Evolutionary conservation across 352 stramenopile genomes (phyloP), one percentile per base, ranked within the genome.

Genomic region (Lagenidium giganteum): DNA sequence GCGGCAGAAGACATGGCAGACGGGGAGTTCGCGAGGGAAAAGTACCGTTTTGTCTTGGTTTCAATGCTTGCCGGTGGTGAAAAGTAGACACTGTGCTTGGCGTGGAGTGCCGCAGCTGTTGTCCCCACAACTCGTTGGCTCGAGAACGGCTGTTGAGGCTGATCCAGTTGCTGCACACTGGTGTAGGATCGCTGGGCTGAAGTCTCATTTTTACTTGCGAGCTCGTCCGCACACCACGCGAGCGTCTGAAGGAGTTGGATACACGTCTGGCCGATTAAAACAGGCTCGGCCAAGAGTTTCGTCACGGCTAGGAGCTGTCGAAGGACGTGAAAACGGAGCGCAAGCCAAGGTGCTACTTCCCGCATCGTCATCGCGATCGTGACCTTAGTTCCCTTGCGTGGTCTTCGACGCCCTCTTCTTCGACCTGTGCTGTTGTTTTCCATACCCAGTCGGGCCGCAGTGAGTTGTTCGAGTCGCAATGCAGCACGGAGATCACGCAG

Each of bases 1-100:
- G 73, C 77, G n/a, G 76, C 78, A 42, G 77, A 87, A 5, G 76
- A 88, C 66, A 87, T 83, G 9, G 67, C 57, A 5, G 70, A 83
- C 0, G 78, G 71, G 2, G 80, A 89, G 8, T 57, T 61, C 3
- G 64, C 51, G 31, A 71, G 71, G 13, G 69, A 73, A 44, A 88
- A 84, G 35, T 81, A 74, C 20, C 75, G 77, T 42, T 71, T 83
- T 16, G 72, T 51, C 41, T 80, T 85, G 3, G 61, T 81, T 27
- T 88, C 78, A 12, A 87, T 65, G 17, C 66, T 75, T 22, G 75
- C 46, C n/a, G 81, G 81, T 7, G 81, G 81, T 17, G 69, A 67
- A 27, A 59, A 75, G 51, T 80, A 90, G 5, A 74, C 58, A 14
- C 74, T 70, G 13, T 43, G 47, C 25, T 79, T 83, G 11, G 55